A percentile compares a stretch with the other conserved stretches of the same genome.
These are phyloP conservation scores for Sechiopsis laciniata DNA, from an alignment of 306 rosid genomes.

Conservation along the genomic window DNA sequence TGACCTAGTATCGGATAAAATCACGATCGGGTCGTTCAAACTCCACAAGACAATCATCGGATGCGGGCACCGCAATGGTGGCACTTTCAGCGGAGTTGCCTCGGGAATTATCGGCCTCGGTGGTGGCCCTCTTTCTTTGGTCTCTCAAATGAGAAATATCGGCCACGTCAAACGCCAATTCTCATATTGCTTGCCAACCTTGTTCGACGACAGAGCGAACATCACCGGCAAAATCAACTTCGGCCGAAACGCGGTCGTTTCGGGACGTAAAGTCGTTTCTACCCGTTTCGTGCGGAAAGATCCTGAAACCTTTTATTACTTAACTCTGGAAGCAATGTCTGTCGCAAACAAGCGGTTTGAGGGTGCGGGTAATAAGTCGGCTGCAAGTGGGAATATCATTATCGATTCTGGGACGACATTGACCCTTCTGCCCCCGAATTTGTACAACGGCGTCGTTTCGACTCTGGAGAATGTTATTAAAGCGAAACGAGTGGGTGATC, in stretches of 20 bases:
- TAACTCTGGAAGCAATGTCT: constrained; percentile 44
- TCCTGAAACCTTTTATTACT: constrained; percentile 25
- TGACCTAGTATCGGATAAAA: constrained; percentile 35
- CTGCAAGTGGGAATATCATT: constrained; percentile 34
- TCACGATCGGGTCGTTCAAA: constrained; percentile 26
- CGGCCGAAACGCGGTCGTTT: constrained; percentile 30
- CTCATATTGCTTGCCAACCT: constrained; percentile 43
- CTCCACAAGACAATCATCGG: constrained; percentile 33
- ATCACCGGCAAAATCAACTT: constrained; percentile 40
- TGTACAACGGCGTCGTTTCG: constrained; percentile 23
- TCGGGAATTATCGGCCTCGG: constrained; percentile 53
- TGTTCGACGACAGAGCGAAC: not conserved
- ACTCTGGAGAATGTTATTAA: constrained; percentile 27
- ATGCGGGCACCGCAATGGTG: constrained; percentile 37
- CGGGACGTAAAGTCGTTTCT: constrained; percentile 23
- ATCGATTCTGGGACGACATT: constrained; percentile 56
- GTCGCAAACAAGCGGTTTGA: constrained; percentile 31
- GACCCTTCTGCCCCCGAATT: constrained; percentile 25
- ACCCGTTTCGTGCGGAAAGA: constrained; percentile 30
- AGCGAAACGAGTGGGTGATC: constrained; percentile 32
- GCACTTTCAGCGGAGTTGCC: constrained; percentile 33
- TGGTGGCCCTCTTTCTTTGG: constrained; percentile 41
- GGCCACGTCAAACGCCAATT: constrained; percentile 26
- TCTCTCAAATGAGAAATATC: constrained; percentile 41
- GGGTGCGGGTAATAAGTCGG: not conserved